Base-by-base conservation (phyloP, 2,329 filamentous ascomycete genomes). In the Macrophomina phaseolina region DNA sequence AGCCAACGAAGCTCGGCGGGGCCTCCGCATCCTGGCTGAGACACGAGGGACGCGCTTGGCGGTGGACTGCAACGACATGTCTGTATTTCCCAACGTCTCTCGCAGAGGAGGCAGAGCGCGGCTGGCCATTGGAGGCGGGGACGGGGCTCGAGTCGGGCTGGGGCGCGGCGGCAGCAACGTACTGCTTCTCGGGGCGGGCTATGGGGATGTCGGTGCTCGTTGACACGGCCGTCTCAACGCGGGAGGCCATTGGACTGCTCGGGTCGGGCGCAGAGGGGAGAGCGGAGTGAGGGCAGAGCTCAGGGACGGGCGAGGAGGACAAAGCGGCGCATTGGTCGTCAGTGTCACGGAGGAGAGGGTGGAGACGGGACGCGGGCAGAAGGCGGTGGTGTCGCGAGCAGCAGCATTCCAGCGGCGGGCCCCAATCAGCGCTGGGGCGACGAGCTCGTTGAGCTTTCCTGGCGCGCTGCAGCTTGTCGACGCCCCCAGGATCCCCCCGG, bases 31-130 rank as follows among this genome's bases (percentile, higher is more conserved):
- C 95, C 73, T 94, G 91, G 80, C 93, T 97, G 56, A 98, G 84
- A 73, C 91, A 93, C 30, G 94, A 97, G 7, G 91, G 88, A 67
- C 88, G 87, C 45, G 86, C 80, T 71, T 86, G 77, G 7, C 89
- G 89, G 79, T 99, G 95, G 42, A 96, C 89, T 38, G 94, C 94
- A 67, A 91, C 92, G 69, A 97, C 89, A 86, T 99, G 95, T 71
- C 93, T 91, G 82, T 98, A 98, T 78, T 94, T 95, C 63, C 76
- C 73, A 60, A 70, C 69, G 46, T 67, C 71, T 67, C 68, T 71
- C 58, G 68, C 61, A 40, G 70, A 65, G 63, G 70, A 23, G 62
- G 58, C 32, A 65, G 66, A 18, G 62, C 60, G 34, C 32, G 60
- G 28, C 12, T n/a, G 67, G 40, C 73, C 67, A 45, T 69, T 69